These are phyloP conservation scores for Trametopsis cervina DNA, from an alignment of 768 basidiomycete genomes.

Conservation along the genomic window DNA sequence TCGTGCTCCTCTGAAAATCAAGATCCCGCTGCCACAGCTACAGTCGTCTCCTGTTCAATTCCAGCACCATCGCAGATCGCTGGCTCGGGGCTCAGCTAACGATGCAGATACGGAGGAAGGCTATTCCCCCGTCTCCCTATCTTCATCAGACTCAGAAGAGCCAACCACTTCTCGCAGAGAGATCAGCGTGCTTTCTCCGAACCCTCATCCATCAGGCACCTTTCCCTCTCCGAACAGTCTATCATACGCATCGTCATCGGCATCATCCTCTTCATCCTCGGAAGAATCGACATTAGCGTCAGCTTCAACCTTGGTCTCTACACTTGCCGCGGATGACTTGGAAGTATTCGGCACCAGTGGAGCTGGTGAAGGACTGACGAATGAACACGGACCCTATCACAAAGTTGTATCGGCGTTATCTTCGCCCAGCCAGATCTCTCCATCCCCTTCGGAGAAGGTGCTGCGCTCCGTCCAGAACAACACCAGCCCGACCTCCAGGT, in stretches of 20 bases:
- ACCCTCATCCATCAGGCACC: background rate
- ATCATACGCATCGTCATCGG: background rate
- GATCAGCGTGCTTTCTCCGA: slow-evolving; percentile 5
- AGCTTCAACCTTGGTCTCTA: background rate
- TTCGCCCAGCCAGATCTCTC: background rate
- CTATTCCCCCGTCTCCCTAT: slow-evolving; percentile 1
- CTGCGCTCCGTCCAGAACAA: background rate
- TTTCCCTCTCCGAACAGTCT: background rate
- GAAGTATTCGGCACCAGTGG: background rate
- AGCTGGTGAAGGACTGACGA: background rate
- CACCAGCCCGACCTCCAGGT: background rate
- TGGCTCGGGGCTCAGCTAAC: background rate
- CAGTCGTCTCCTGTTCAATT: background rate
- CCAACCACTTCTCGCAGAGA: slow-evolving; percentile 4
- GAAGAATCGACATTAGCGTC: background rate
- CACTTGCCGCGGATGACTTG: background rate
- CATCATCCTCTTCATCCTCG: background rate
- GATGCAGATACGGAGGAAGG: background rate
- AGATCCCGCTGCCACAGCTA: slow-evolving; percentile 5
- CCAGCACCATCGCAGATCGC: background rate
- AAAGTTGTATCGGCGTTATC: background rate
- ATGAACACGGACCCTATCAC: background rate
- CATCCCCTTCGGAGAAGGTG: background rate
- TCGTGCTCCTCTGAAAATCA: slow-evolving; percentile 5
- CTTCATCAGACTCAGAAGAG: slow-evolving; percentile 6